phyloP scores from a whole-genome alignment of 1,284 basidiomycete genomes.

The Sutorius eximius region DNA sequence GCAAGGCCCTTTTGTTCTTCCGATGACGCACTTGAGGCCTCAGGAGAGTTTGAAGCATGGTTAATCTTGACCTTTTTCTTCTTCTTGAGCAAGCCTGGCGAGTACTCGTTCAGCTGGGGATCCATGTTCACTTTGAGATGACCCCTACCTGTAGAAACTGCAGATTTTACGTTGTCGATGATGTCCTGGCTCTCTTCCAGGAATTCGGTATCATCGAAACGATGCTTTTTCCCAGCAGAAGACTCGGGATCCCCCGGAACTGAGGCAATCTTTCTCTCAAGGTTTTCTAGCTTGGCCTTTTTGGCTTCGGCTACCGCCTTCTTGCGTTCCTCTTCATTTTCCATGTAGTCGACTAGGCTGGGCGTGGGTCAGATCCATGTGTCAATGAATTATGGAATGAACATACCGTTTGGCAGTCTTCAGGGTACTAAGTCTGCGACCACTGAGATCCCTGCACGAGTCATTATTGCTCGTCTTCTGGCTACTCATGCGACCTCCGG shows the following conservation, averaged over 20 bases:
- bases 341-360: slow-evolving; percentile 89
- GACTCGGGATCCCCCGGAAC: slow-evolving; percentile 53
- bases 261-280: slow-evolving; percentile 77
- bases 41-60: slow-evolving; percentile 35
- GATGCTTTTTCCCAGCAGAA: slow-evolving; percentile 76
- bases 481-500: slow-evolving; percentile 96
- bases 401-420: slow-evolving; percentile 92
- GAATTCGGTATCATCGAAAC: slow-evolving; percentile 91
- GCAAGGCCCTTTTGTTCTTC: slow-evolving; percentile 14
- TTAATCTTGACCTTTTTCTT: slow-evolving; percentile 76
- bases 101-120: slow-evolving; percentile 8
- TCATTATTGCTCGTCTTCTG: slow-evolving; percentile 96
- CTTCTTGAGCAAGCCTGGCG: slow-evolving; percentile 74
- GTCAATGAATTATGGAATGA: neutral
- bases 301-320: slow-evolving; percentile 79
- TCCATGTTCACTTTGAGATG: neutral
- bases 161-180: slow-evolving; percentile 89
- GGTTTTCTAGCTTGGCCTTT: slow-evolving; percentile 80
- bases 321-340: slow-evolving; percentile 79
- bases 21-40: slow-evolving; percentile 9
- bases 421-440: slow-evolving; percentile 87
- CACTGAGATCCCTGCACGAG: slow-evolving; percentile 91
- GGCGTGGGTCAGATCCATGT: slow-evolving; percentile 8
- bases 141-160: slow-evolving; percentile 74
- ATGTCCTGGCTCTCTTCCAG: slow-evolving; percentile 91